A percentile compares a stretch with the other conserved stretches of the same genome.
Evolutionary conservation across 2,329 filamentous ascomycete genomes (phyloP).

Genomic region (Claviceps maximensis): DNA sequence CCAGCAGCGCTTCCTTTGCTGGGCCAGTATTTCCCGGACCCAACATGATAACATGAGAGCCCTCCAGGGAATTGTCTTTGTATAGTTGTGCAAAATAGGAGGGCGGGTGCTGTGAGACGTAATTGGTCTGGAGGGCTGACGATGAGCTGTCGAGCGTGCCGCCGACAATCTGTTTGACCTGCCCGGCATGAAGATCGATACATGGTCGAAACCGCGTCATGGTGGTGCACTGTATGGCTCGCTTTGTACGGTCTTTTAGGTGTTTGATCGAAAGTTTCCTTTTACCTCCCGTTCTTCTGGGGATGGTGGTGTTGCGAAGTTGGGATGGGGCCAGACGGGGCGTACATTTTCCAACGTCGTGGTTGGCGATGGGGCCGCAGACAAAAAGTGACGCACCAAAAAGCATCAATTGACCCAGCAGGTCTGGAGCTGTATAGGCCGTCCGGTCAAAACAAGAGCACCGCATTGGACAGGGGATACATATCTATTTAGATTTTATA

Average conservation of each 20-base stretch:
- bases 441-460: too few species aligned
- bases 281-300: too few species aligned
- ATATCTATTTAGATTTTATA: too few species aligned
- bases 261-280: background rate
- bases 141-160: conserved; percentile 67
- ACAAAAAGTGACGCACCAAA: background rate
- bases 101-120: conserved; percentile 73
- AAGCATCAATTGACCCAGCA: background rate
- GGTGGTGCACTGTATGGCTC: conserved; percentile 3
- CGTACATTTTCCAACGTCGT: background rate
- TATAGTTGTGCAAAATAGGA: conserved; percentile 75
- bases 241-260: background rate
- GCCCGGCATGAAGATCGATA: conserved; percentile 93
- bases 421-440: too few species aligned
- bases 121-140: conserved; percentile 71
- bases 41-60: conserved; percentile 94
- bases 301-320: background rate
- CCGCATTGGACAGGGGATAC: too few species aligned
- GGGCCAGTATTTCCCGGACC: conserved; percentile 76
- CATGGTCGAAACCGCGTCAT: conserved; percentile 96
- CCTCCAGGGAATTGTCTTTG: conserved; percentile 55
- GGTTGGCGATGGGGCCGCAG: background rate
- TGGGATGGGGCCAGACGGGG: background rate
- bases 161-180: conserved; percentile 97
- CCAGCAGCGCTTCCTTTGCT: conserved; percentile 59